A percentile compares a stretch with the other conserved stretches of the same genome.
Evolutionary conservation across 192 early-diverging fungal genomes (phyloP).

Genomic region (Kappamyces sp.): DNA sequence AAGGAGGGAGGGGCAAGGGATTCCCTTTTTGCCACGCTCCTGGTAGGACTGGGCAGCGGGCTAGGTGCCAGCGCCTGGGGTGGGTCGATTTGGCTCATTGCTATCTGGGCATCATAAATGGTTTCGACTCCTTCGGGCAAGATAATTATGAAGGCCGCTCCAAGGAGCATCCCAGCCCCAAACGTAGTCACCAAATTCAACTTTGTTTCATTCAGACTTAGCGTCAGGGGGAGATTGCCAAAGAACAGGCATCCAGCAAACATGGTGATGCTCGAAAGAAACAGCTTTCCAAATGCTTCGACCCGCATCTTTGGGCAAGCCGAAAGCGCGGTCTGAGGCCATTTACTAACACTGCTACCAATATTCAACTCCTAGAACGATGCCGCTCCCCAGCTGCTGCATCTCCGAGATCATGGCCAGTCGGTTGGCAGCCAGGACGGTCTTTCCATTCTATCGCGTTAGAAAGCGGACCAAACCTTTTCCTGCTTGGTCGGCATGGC

Average conservation of each 20-base stretch:
- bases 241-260: too few relatives aligned
- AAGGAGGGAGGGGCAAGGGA: too few relatives aligned
- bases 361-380: constrained; percentile 31
- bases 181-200: constrained; percentile 73
- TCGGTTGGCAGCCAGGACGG: constrained; percentile 50
- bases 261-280: too few relatives aligned
- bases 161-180: constrained; percentile 86
- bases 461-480: constrained; percentile 1
- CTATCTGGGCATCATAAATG: constrained; percentile 68
- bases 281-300: too few relatives aligned
- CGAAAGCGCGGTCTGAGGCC: too few relatives aligned
- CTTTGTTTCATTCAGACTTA: constrained; percentile 67
- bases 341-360: too few relatives aligned
- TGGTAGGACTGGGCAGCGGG: too few relatives aligned
- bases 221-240: constrained; percentile 77
- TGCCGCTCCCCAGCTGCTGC: constrained; percentile 58
- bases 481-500: constrained; percentile 16
- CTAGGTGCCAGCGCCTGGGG: too few relatives aligned
- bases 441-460: constrained; percentile 26
- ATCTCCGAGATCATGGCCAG: constrained; percentile 61
- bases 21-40: too few relatives aligned
- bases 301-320: too few relatives aligned
- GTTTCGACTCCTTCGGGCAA: constrained; percentile 94
- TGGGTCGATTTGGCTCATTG: constrained; percentile 58
- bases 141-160: constrained; percentile 87